Conservation (phyloP, 768 basidiomycete genomes). For the Dendrothele bispora region DNA sequence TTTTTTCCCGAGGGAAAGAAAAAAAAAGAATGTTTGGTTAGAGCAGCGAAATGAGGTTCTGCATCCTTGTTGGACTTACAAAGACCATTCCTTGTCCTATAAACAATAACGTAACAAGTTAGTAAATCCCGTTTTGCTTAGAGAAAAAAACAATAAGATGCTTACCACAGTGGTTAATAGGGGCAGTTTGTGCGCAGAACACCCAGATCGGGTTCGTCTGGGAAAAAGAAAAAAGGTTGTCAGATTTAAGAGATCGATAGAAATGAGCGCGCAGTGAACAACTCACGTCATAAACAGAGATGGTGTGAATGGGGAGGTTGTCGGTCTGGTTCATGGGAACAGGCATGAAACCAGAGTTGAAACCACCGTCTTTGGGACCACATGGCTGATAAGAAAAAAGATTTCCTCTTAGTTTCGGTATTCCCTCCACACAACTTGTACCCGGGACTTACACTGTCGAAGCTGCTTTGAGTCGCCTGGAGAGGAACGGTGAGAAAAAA, state of each 20-base stretch:
- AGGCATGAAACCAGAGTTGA: conserved; percentile 32
- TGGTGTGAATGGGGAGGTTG: conserved; percentile 26
- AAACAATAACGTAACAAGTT: no score
- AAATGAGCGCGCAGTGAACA: not conserved
- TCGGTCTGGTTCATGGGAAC: conserved; percentile 15
- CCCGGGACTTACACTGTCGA: not conserved
- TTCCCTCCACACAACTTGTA: not conserved
- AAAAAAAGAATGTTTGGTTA: no score
- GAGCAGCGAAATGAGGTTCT: no score
- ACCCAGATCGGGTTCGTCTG: not conserved
- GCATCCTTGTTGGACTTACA: no score
- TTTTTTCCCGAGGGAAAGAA: no score
- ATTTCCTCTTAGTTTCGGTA: conserved; percentile 20
- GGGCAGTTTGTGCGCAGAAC: conserved; percentile 21
- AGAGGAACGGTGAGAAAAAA: not conserved
- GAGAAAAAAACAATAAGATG: no score
- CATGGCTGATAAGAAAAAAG: conserved; percentile 34
- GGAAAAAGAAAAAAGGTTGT: not conserved
- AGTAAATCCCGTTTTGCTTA: no score
- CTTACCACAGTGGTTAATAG: conserved; percentile 34
- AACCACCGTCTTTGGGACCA: conserved; percentile 23
- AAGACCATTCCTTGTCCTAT: not conserved
- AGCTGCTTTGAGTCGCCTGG: not conserved
- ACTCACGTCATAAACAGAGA: conserved; percentile 18
- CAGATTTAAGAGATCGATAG: not conserved